Percentiles rank a stretch among this genome's conserved stretches.
phyloP scores from a whole-genome alignment of 306 rosid genomes.

The Quercus variabilis region DNA sequence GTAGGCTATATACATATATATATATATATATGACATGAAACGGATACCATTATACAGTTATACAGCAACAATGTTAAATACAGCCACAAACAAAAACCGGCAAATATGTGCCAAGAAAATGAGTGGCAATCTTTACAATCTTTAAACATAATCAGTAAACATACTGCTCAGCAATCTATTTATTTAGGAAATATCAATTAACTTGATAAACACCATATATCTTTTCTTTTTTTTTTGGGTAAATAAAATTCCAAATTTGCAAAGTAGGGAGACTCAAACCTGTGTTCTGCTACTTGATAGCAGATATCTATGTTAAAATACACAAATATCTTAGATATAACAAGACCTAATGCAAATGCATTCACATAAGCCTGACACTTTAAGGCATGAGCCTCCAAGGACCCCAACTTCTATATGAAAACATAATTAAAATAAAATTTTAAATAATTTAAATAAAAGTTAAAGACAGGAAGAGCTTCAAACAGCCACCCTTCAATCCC shows the following conservation, averaged over 20 bases:
- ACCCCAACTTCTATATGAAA: not conserved
- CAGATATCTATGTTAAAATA: not conserved
- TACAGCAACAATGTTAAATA: not conserved
- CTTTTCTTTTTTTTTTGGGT: no score
- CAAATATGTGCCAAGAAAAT: not conserved
- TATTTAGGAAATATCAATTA: not conserved
- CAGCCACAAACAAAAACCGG: not conserved
- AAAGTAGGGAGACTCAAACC: no score
- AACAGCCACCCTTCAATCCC: not conserved
- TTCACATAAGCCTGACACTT: not conserved
- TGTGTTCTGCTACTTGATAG: no score
- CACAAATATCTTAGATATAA: not conserved
- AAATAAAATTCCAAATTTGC: no score
- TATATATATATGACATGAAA: not conserved
- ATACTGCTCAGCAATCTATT: not conserved
- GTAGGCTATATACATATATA: not conserved
- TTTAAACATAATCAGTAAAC: not conserved
- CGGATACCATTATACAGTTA: not conserved
- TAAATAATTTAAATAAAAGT: no score
- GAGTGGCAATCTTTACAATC: not conserved
- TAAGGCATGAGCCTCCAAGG: not conserved
- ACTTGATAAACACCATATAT: not conserved
- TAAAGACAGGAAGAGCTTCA: not conserved
- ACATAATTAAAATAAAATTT: no score
- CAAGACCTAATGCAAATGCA: no score